A percentile compares a stretch with the other conserved stretches of the same genome.
These are phyloP conservation scores for Phialocephala subalpina DNA, from an alignment of 2,329 filamentous ascomycete genomes.

Conservation along the genomic window DNA sequence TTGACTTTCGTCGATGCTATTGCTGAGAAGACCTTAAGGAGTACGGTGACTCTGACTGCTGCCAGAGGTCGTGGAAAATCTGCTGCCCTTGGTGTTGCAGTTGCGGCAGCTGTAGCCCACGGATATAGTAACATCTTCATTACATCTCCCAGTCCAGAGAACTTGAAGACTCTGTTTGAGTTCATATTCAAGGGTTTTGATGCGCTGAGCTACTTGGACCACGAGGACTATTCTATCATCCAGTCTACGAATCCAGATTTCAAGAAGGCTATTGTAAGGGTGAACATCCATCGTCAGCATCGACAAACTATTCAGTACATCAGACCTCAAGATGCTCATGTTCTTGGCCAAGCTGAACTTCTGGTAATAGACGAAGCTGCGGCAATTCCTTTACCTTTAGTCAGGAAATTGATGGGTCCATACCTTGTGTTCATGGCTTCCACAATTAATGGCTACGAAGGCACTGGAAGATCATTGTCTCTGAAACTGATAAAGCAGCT, in stretches of 20 bases:
- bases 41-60: conserved; percentile 92
- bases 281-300: conserved; percentile 94
- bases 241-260: conserved; percentile 98
- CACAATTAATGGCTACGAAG: conserved; percentile 98
- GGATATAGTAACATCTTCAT: conserved; percentile 99
- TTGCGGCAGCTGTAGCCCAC: conserved; percentile 92
- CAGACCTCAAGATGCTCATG: conserved; percentile 93
- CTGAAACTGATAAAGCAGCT: conserved; percentile 97
- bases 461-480: conserved; percentile 92
- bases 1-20: conserved; percentile 97
- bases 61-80: conserved; percentile 97
- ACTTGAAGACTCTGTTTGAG: conserved; percentile 97
- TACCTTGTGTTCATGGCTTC: conserved; percentile 99
- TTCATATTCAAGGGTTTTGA: conserved; percentile 99
- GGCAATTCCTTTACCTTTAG: conserved; percentile 91
- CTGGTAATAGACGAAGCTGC: conserved; percentile 98
- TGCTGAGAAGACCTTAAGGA: conserved; percentile 91
- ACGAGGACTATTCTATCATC: conserved; percentile 96
- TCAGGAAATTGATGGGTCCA: conserved; percentile 92
- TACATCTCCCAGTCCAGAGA: conserved; percentile 96
- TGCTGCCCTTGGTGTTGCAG: conserved; percentile 90
- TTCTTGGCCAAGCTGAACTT: conserved; percentile 92
- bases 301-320: conserved; percentile 99
- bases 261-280: conserved; percentile 97
- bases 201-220: conserved; percentile 90